A percentile compares a stretch with the other conserved stretches of the same genome.
Evolutionary conservation across 2,329 filamentous ascomycete genomes (phyloP).

Genomic region (Aspergillus quadrilineatus): DNA sequence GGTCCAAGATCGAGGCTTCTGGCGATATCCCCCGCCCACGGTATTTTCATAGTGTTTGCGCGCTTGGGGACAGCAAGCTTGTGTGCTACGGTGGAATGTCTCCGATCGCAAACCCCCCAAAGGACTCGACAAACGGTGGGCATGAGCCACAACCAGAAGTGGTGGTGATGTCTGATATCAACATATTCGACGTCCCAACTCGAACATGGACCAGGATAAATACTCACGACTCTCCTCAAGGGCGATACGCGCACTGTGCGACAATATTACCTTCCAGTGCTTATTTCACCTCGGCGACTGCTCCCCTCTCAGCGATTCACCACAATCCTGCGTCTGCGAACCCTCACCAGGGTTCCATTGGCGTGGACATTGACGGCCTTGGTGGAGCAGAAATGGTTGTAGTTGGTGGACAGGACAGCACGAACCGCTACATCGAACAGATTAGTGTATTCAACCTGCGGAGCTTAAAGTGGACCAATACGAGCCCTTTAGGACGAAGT

Average conservation of each 20-base stretch:
- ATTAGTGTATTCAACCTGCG: slow-evolving; percentile 97
- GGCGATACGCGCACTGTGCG: slow-evolving; percentile 94
- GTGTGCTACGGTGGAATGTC: slow-evolving; percentile 99
- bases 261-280: slow-evolving; percentile 87
- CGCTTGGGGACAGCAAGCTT: slow-evolving; percentile 89
- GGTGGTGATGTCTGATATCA: slow-evolving; percentile 95
- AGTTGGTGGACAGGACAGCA: slow-evolving; percentile 91
- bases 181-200: slow-evolving; percentile 85
- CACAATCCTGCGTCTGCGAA: slow-evolving; percentile 82
- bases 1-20: slow-evolving; percentile 80
- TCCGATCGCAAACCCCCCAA: slow-evolving; percentile 58
- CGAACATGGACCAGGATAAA: slow-evolving; percentile 82
- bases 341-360: slow-evolving; percentile 82
- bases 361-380: slow-evolving; percentile 82
- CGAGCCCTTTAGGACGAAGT: slow-evolving; percentile 80
- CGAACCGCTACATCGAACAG: slow-evolving; percentile 99
- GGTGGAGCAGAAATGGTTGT: slow-evolving; percentile 97
- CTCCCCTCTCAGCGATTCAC: slow-evolving; percentile 80
- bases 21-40: slow-evolving; percentile 87
- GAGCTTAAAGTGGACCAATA: slow-evolving; percentile 93
- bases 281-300: slow-evolving; percentile 78
- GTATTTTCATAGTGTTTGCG: slow-evolving; percentile 96
- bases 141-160: slow-evolving; percentile 77
- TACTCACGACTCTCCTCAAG: slow-evolving; percentile 79
- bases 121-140: slow-evolving; percentile 43